These are phyloP conservation scores for Saururus chinensis DNA, from an alignment of 164 flowering plant species.

Conservation along the genomic window DNA sequence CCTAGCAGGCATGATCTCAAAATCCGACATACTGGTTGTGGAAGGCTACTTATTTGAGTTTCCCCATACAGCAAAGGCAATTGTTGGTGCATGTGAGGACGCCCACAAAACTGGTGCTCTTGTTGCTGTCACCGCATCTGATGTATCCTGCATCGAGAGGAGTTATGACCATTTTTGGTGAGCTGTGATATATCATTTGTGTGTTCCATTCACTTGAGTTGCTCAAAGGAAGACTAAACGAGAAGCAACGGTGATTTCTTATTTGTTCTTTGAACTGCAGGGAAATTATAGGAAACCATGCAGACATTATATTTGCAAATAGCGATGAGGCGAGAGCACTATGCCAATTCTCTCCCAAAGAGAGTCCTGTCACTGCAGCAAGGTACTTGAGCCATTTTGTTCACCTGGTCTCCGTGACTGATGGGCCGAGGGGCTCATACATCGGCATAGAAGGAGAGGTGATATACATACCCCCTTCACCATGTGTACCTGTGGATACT, in stretches of 20 bases:
- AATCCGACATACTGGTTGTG: slow-evolving; percentile 72
- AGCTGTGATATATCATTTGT: neutral
- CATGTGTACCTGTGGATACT: slow-evolving; percentile 77
- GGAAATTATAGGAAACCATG: slow-evolving; percentile 78
- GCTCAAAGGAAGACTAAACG: neutral
- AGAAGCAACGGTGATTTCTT: neutral
- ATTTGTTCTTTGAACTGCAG: slow-evolving; percentile 22
- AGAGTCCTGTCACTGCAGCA: slow-evolving; percentile 60
- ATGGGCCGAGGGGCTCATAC: slow-evolving; percentile 79
- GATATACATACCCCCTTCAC: slow-evolving; percentile 69
- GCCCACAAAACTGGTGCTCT: slow-evolving; percentile 71
- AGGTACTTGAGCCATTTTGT: slow-evolving; percentile 83
- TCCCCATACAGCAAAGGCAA: slow-evolving; percentile 73
- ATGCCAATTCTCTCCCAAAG: slow-evolving; percentile 60
- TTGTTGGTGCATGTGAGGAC: slow-evolving; percentile 67
- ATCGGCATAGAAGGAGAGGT: slow-evolving; percentile 92
- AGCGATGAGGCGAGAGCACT: slow-evolving; percentile 83
- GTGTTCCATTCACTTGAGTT: neutral
- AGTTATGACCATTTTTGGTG: slow-evolving; percentile 93
- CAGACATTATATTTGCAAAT: slow-evolving; percentile 85
- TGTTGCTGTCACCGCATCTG: slow-evolving; percentile 91
- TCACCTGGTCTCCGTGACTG: slow-evolving; percentile 83
- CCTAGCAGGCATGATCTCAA: slow-evolving; percentile 55
- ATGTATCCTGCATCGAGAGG: slow-evolving; percentile 80
- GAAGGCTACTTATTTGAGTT: slow-evolving; percentile 95